Percentiles rank a stretch among this genome's conserved stretches.
phyloP scores from a whole-genome alignment of 306 rosid species.

The Rosa multiflora region DNA sequence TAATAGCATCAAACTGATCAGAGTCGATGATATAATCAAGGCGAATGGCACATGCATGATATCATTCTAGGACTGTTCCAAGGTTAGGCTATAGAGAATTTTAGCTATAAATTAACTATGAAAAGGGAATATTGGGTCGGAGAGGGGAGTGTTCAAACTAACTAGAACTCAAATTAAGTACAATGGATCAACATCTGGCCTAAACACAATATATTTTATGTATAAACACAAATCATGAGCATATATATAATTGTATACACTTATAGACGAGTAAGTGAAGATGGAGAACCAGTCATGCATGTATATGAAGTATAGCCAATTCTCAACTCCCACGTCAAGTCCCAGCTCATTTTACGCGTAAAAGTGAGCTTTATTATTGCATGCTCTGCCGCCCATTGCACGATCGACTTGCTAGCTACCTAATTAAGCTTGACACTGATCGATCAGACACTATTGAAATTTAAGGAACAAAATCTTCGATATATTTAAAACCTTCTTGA shows the following conservation, averaged over 20 bases:
- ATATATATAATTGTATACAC: neutral
- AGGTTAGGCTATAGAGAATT: no score
- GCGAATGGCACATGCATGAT: no score
- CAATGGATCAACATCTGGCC: neutral
- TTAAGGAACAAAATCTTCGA: slow-evolving; percentile 4
- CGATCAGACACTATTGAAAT: neutral
- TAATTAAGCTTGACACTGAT: neutral
- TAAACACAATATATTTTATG: neutral
- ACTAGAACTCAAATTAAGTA: neutral
- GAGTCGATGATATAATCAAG: no score
- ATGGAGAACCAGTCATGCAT: neutral
- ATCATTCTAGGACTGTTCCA: no score
- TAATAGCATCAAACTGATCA: no score
- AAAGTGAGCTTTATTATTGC: neutral
- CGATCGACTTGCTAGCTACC: neutral
- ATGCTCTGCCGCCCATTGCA: slow-evolving; percentile 14
- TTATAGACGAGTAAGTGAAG: neutral
- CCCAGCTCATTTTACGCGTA: slow-evolving; percentile 12
- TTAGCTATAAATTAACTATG: neutral
- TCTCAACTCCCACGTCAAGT: neutral
- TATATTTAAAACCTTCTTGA: neutral
- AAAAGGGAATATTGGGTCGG: neutral
- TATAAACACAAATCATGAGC: neutral
- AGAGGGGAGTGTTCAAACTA: neutral
- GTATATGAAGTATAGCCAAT: neutral